Percentiles rank a stretch among this genome's conserved stretches.
Conservation (phyloP, 2,329 filamentous ascomycete species). For the Leptoxyphium fumago region DNA sequence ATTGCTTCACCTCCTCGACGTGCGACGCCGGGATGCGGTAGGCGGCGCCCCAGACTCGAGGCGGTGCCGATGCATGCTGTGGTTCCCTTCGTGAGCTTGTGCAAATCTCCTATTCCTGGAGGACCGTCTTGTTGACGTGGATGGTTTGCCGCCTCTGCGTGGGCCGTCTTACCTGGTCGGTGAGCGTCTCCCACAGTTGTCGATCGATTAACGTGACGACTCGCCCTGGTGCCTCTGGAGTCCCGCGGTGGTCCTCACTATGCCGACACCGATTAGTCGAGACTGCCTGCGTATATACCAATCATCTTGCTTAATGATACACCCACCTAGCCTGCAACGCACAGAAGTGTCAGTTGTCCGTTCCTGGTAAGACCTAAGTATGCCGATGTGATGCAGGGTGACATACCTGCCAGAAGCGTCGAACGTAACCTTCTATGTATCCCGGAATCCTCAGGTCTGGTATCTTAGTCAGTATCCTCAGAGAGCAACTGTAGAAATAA, state of each 20-base stretch:
- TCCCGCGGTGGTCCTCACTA: constrained; percentile 90
- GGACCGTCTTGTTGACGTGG: neutral
- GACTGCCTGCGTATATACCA: neutral
- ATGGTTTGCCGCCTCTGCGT: neutral
- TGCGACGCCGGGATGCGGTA: constrained; percentile 58
- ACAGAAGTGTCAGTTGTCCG: constrained; percentile 3
- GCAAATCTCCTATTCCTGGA: too few relatives aligned
- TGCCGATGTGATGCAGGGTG: neutral
- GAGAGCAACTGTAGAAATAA: neutral
- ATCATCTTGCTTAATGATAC: too few relatives aligned
- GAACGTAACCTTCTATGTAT: constrained; percentile 85
- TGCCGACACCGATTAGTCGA: neutral
- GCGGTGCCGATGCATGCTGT: constrained; percentile 44
- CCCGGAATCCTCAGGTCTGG: constrained; percentile 72
- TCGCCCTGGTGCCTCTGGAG: constrained; percentile 70
- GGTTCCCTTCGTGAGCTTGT: neutral
- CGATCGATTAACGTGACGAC: constrained; percentile 86
- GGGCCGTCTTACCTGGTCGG: constrained; percentile 39
- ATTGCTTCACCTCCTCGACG: constrained; percentile 70
- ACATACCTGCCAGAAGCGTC: constrained; percentile 92
- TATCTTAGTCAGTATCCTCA: neutral
- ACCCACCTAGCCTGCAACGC: constrained; percentile 10
- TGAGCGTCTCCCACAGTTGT: constrained; percentile 64
- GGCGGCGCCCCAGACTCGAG: constrained; percentile 77
- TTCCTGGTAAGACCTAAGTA: too few relatives aligned